Percentiles rank a stretch among this genome's conserved stretches.
These are phyloP conservation scores for Beverwykella pulmonaria DNA, from an alignment of 495 filamentous ascomycete genomes.

Conservation along the genomic window DNA sequence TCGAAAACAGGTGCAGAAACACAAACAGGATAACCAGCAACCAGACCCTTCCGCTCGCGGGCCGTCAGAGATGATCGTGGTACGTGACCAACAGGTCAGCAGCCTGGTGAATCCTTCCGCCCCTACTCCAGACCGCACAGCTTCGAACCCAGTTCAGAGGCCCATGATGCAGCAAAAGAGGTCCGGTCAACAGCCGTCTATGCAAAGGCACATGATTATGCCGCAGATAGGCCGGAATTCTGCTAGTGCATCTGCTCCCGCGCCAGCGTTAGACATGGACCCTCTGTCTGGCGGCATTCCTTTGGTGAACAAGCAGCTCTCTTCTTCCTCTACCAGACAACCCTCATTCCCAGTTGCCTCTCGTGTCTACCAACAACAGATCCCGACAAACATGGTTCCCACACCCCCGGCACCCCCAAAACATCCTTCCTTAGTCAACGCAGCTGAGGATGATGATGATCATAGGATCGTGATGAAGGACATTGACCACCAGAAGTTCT, in stretches of 20 bases:
- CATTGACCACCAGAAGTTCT: slow-evolving; percentile 20
- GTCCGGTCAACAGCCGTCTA: slow-evolving; percentile 10
- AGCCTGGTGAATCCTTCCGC: neutral
- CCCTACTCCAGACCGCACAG: neutral
- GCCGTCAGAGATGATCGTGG: slow-evolving; percentile 18
- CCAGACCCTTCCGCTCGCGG: slow-evolving; percentile 6
- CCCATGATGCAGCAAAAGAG: neutral
- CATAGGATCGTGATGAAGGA: slow-evolving; percentile 23
- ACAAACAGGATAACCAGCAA: slow-evolving; percentile 19
- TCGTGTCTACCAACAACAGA: slow-evolving; percentile 4
- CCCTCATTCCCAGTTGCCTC: slow-evolving; percentile 18
- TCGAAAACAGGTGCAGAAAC: slow-evolving; percentile 42
- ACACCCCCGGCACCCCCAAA: slow-evolving; percentile 18
- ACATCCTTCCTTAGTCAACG: neutral
- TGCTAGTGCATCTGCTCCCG: neutral
- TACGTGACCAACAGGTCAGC: neutral
- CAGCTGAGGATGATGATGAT: slow-evolving; percentile 15
- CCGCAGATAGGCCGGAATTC: neutral
- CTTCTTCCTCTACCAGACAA: neutral
- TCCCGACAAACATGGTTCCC: slow-evolving; percentile 25
- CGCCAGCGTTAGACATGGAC: slow-evolving; percentile 6
- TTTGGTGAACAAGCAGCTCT: neutral
- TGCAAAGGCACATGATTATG: slow-evolving; percentile 6
- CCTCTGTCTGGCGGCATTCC: slow-evolving; percentile 22
- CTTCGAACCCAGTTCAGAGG: neutral